Evolutionary conservation across 176 grass and related monocot species (phyloP).

Genomic region (Stipa capillata): DNA sequence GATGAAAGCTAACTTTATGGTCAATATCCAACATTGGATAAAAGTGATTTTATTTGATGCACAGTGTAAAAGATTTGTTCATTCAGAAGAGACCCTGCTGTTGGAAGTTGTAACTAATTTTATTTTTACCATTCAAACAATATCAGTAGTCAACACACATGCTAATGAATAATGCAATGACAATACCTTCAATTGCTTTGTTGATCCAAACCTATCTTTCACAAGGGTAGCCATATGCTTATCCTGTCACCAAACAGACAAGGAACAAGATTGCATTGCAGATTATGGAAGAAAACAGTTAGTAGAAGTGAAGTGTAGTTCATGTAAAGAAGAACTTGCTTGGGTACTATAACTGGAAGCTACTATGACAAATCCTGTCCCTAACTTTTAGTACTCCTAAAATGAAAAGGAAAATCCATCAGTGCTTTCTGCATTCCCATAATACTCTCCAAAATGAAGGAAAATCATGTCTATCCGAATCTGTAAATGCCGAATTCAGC

Average conservation of each 20-base stretch:
- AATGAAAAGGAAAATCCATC: background rate
- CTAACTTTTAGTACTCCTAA: background rate
- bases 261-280: background rate
- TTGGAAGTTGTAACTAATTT: background rate
- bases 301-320: background rate
- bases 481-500: background rate
- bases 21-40: no score
- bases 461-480: background rate
- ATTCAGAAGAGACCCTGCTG: background rate
- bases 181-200: constrained; percentile 65
- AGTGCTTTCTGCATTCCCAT: background rate
- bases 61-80: background rate
- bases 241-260: constrained; percentile 49
- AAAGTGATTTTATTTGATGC: background rate
- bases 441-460: background rate
- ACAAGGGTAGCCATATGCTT: constrained; percentile 66
- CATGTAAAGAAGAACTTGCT: background rate
- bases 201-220: constrained; percentile 72
- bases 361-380: no score
- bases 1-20: background rate
- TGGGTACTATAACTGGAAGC: background rate
- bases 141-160: background rate
- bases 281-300: background rate
- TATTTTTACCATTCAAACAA: background rate
- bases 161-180: background rate